phyloP scores from a whole-genome alignment of 2,329 filamentous ascomycete species.

The Diaporthe ilicicola region DNA sequence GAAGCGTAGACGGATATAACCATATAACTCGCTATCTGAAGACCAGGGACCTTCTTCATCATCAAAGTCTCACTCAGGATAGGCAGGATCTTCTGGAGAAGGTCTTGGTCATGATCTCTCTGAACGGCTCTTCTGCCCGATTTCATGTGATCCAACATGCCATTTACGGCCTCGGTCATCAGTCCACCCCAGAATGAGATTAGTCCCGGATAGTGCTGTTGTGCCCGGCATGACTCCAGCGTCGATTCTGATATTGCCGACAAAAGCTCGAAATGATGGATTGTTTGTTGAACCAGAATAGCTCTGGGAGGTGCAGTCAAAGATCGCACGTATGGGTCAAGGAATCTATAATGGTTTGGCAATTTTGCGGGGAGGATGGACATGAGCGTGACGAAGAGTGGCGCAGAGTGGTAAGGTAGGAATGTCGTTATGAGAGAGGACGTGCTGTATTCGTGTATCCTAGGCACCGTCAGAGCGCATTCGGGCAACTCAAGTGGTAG shows the following conservation, averaged over 20 bases:
- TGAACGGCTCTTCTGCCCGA: conserved; percentile 82
- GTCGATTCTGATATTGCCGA: conserved; percentile 81
- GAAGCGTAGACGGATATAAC: conserved; percentile 85
- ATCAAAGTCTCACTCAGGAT: conserved; percentile 80
- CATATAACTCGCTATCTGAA: conserved; percentile 92
- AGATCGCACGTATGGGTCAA: conserved; percentile 85
- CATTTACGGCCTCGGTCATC: conserved; percentile 84
- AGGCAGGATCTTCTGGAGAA: conserved; percentile 73
- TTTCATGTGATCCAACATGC: conserved; percentile 78
- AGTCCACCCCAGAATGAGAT: conserved; percentile 92
- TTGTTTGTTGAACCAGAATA: conserved; percentile 83
- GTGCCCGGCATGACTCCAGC: conserved; percentile 74
- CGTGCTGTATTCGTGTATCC: conserved; percentile 92
- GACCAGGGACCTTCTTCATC: conserved; percentile 77
- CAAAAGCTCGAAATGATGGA: conserved; percentile 80
- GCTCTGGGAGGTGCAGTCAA: conserved; percentile 80
- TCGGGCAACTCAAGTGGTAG: conserved; percentile 18
- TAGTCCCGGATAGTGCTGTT: conserved; percentile 79
- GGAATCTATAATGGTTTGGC: conserved; percentile 80
- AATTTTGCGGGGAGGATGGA: conserved; percentile 84
- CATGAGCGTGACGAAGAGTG: conserved; percentile 84
- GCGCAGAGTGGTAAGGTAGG: conserved; percentile 88
- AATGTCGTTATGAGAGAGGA: conserved; percentile 82
- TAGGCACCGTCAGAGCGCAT: conserved; percentile 46
- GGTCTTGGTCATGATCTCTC: conserved; percentile 80